Conservation (phyloP, 192 early-diverging fungal genomes). For the Coemansia sp. region DNA sequence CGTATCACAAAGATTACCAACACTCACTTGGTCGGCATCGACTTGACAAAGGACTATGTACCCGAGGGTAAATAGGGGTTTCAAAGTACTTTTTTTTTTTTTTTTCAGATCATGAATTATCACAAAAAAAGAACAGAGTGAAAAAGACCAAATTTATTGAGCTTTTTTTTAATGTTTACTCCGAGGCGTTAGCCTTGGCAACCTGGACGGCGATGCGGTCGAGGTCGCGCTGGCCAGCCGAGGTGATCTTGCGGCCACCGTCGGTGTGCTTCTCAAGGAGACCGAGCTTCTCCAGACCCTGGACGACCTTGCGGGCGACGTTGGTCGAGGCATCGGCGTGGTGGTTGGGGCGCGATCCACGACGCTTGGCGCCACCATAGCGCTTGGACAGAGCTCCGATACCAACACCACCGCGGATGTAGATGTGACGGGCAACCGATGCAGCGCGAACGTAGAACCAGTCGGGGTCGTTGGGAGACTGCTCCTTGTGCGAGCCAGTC, state of each 20-base stretch:
- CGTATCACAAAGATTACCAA: conserved; percentile 80
- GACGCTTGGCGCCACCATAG: conserved; percentile 91
- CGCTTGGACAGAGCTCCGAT: conserved; percentile 94
- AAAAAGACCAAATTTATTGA: neutral
- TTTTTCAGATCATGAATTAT: neutral
- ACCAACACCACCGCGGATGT: conserved; percentile 89
- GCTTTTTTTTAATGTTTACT: conserved; percentile 16
- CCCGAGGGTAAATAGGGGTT: conserved; percentile 18
- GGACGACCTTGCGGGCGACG: conserved; percentile 93
- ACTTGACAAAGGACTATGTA: conserved; percentile 76
- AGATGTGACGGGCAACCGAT: conserved; percentile 96
- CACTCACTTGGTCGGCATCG: conserved; percentile 74
- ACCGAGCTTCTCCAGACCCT: conserved; percentile 98
- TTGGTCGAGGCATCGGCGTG: conserved; percentile 86
- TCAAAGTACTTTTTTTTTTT: neutral
- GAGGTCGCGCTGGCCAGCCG: conserved; percentile 97
- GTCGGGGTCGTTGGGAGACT: conserved; percentile 97
- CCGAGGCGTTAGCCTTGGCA: conserved; percentile 47
- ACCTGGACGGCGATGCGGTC: conserved; percentile 91
- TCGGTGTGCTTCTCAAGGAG: conserved; percentile 91
- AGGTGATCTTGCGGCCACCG: conserved; percentile 94
- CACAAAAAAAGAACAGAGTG: neutral
- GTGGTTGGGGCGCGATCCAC: conserved; percentile 94
- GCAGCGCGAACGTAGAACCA: conserved; percentile 99
- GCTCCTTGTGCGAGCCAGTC: conserved; percentile 96